Evolutionary conservation across 1,139 yeast genomes (phyloP).

Genomic region (Yamadazyma friedrichii): DNA sequence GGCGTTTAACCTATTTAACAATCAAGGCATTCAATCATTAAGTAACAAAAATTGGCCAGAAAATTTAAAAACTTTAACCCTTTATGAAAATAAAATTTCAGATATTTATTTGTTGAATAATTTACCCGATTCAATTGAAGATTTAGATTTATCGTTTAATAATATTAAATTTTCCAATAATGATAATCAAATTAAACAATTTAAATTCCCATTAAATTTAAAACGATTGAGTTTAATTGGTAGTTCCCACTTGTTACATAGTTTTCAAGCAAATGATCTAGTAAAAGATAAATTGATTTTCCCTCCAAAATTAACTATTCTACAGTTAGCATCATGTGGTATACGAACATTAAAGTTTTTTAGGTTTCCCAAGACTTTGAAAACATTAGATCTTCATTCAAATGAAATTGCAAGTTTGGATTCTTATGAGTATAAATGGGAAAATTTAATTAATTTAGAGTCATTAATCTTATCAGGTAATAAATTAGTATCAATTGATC

Average conservation of each 20-base stretch:
- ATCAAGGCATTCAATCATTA: constrained; percentile 18
- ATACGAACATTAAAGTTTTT: constrained; percentile 20
- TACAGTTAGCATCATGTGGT: constrained; percentile 19
- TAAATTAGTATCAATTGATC: constrained; percentile 17
- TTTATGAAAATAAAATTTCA: constrained; percentile 21
- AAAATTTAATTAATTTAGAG: constrained; percentile 22
- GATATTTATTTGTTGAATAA: constrained; percentile 17
- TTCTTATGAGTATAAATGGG: constrained; percentile 21
- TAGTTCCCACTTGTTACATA: not conserved
- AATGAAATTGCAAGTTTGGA: constrained; percentile 21
- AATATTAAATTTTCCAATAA: constrained; percentile 6
- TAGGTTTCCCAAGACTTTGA: constrained; percentile 26
- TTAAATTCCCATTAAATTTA: constrained; percentile 25
- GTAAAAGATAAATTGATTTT: constrained; percentile 14
- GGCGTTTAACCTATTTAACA: constrained; percentile 22
- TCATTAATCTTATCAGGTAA: constrained; percentile 19
- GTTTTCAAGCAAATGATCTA: constrained; percentile 6
- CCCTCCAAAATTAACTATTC: constrained; percentile 18
- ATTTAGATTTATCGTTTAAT: constrained; percentile 19
- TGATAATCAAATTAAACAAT: constrained; percentile 7
- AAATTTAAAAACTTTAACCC: constrained; percentile 20
- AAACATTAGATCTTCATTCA: constrained; percentile 15
- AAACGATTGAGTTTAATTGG: constrained; percentile 19
- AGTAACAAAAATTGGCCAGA: constrained; percentile 26
- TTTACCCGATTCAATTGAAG: constrained; percentile 23